phyloP scores from a whole-genome alignment of 2,329 filamentous ascomycete genomes.

The Colletotrichum godetiae region DNA sequence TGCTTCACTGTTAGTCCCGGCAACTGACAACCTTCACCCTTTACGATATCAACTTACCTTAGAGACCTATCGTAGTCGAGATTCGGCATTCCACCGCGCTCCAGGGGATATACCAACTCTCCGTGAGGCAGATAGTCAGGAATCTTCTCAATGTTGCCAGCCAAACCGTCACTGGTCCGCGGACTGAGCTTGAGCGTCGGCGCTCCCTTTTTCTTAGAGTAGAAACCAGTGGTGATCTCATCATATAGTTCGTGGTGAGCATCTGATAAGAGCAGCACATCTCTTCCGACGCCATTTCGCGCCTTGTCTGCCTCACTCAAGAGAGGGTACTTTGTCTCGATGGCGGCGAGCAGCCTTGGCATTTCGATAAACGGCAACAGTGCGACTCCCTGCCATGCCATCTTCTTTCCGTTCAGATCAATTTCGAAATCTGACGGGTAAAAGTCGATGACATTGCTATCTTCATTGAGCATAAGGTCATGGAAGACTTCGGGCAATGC shows the following conservation, averaged over 20 bases:
- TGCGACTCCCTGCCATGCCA: conserved; percentile 96
- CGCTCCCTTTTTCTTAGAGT: conserved; percentile 84
- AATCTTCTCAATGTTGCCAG: conserved; percentile 84
- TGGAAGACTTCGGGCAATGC: conserved; percentile 91
- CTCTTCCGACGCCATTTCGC: conserved; percentile 83
- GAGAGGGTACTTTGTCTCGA: conserved; percentile 83
- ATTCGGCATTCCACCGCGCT: conserved; percentile 76
- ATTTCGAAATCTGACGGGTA: conserved; percentile 95
- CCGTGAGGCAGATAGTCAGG: conserved; percentile 87
- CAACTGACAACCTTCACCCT: background rate
- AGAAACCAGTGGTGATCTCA: conserved; percentile 85
- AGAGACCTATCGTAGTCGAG: conserved; percentile 89
- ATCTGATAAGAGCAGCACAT: conserved; percentile 87
- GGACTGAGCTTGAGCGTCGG: conserved; percentile 79
- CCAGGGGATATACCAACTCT: conserved; percentile 81
- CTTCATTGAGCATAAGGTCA: conserved; percentile 85
- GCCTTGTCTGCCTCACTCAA: conserved; percentile 80
- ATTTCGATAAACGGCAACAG: conserved; percentile 97
- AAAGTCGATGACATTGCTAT: conserved; percentile 96
- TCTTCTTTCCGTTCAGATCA: conserved; percentile 97
- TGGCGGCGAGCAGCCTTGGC: conserved; percentile 82
- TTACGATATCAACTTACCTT: conserved; percentile 67
- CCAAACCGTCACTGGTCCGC: conserved; percentile 78
- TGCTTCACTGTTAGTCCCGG: conserved; percentile 53
- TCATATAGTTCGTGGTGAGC: conserved; percentile 83